phyloP scores from a whole-genome alignment of 345 rosid genomes.

The Balakata baccata region DNA sequence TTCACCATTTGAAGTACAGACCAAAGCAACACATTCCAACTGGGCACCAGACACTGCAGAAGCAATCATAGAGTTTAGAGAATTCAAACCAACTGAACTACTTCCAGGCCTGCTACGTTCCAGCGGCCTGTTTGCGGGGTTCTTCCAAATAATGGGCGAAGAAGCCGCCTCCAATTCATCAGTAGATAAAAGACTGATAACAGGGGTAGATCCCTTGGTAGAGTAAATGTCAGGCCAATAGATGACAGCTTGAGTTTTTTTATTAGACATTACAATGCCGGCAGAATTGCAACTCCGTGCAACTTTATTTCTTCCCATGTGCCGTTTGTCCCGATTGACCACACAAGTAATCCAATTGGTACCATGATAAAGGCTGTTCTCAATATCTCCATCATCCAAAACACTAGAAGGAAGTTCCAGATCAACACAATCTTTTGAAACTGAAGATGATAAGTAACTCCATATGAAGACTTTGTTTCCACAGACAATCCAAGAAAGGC shows the following conservation, averaged over 20 bases:
- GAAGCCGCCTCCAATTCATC: constrained; percentile 44
- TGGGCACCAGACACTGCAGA: constrained; percentile 35
- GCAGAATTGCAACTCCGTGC: constrained; percentile 36
- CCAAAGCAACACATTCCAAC: constrained; percentile 60
- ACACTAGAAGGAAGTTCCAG: constrained; percentile 58
- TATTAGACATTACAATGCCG: constrained; percentile 62
- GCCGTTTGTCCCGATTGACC: constrained; percentile 59
- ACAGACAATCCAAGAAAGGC: constrained; percentile 75
- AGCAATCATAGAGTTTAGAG: constrained; percentile 68
- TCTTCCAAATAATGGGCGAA: constrained; percentile 38
- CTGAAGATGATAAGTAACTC: constrained; percentile 55
- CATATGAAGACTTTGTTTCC: constrained; percentile 69
- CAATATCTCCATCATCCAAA: constrained; percentile 30
- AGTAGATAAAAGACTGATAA: constrained; percentile 36
- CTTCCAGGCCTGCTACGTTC: constrained; percentile 34
- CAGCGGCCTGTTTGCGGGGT: constrained; percentile 31
- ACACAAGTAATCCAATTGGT: constrained; percentile 62
- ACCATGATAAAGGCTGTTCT: constrained; percentile 26
- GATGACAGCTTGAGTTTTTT: constrained; percentile 52
- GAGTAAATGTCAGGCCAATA: constrained; percentile 74
- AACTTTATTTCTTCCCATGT: constrained; percentile 33
- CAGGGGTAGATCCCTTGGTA: constrained; percentile 42
- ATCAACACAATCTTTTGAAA: constrained; percentile 49
- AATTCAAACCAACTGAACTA: constrained; percentile 32
- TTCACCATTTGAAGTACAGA: constrained; percentile 66